Conservation (phyloP, 1,139 yeast genomes). For the Yamadazyma friedrichii region DNA sequence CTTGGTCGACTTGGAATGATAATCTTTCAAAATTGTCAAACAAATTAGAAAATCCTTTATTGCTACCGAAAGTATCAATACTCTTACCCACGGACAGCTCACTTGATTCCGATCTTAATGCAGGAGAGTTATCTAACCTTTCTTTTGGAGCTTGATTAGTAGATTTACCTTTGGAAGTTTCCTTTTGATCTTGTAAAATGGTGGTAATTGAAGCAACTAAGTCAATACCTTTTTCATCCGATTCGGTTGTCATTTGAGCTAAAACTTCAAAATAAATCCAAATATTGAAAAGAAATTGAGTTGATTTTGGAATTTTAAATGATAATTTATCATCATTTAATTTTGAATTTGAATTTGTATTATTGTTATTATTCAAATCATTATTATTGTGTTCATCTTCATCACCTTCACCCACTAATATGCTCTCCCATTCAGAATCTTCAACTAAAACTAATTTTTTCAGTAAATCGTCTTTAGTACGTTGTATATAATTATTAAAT, state of each 20-base stretch:
- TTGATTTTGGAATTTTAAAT: slow-evolving; percentile 35
- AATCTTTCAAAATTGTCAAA: slow-evolving; percentile 34
- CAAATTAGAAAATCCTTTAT: slow-evolving; percentile 19
- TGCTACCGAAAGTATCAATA: slow-evolving; percentile 12
- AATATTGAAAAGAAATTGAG: slow-evolving; percentile 57
- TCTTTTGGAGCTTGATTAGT: slow-evolving; percentile 7
- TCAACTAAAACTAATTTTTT: slow-evolving; percentile 32
- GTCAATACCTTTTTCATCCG: slow-evolving; percentile 46
- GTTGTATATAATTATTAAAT: slow-evolving; percentile 13
- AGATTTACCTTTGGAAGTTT: background rate
- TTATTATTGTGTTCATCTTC: background rate
- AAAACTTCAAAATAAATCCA: slow-evolving; percentile 69
- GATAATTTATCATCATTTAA: background rate
- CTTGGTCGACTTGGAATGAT: slow-evolving; percentile 32
- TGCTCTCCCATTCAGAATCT: slow-evolving; percentile 35
- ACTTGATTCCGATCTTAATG: slow-evolving; percentile 25
- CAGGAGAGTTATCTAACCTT: slow-evolving; percentile 19
- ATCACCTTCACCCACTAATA: slow-evolving; percentile 18
- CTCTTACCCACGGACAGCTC: slow-evolving; percentile 19
- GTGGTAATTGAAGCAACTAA: slow-evolving; percentile 42
- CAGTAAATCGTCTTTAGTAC: slow-evolving; percentile 19
- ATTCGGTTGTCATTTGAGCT: slow-evolving; percentile 60
- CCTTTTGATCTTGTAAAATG: slow-evolving; percentile 19
- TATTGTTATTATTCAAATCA: background rate
- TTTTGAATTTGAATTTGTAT: slow-evolving; percentile 1